phyloP scores from a whole-genome alignment of 805 yeast species.

The Nakazawaea ambrosiae region DNA sequence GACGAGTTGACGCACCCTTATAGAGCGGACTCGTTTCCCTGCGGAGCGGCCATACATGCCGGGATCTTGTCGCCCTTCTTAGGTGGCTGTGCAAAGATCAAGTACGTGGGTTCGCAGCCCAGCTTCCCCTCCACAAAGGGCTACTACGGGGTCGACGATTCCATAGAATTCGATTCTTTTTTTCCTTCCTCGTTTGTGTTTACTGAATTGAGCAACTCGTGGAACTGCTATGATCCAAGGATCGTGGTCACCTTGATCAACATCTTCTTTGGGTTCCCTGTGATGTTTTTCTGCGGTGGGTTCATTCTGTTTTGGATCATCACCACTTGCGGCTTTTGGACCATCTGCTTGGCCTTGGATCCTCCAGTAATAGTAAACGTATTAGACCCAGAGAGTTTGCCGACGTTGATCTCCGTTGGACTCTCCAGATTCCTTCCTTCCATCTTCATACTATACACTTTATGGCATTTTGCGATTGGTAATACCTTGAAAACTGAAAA shows the following conservation, averaged over 20 bases:
- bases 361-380: conserved; percentile 66
- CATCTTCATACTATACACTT: conserved; percentile 58
- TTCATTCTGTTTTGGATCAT: conserved; percentile 54
- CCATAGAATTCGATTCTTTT: conserved; percentile 57
- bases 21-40: conserved; percentile 82
- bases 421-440: conserved; percentile 72
- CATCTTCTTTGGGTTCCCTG: conserved; percentile 53
- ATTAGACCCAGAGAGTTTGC: conserved; percentile 42
- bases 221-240: conserved; percentile 69
- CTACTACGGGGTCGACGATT: conserved; percentile 42
- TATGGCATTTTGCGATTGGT: conserved; percentile 54
- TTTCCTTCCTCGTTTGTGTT: conserved; percentile 73
- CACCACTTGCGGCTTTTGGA: conserved; percentile 73
- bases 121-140: conserved; percentile 44
- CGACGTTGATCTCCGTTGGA: conserved; percentile 61
- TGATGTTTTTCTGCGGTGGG: conserved; percentile 43
- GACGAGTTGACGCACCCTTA: conserved; percentile 48
- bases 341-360: conserved; percentile 65
- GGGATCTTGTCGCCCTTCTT: conserved; percentile 64
- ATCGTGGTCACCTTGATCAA: conserved; percentile 48
- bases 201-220: conserved; percentile 23
- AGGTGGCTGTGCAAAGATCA: conserved; percentile 74
- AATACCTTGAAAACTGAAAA: conserved; percentile 35
- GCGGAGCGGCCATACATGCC: conserved; percentile 86
- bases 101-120: conserved; percentile 46